Conservation (phyloP, 139 green algal genomes). For the Nannochloris sp. region DNA sequence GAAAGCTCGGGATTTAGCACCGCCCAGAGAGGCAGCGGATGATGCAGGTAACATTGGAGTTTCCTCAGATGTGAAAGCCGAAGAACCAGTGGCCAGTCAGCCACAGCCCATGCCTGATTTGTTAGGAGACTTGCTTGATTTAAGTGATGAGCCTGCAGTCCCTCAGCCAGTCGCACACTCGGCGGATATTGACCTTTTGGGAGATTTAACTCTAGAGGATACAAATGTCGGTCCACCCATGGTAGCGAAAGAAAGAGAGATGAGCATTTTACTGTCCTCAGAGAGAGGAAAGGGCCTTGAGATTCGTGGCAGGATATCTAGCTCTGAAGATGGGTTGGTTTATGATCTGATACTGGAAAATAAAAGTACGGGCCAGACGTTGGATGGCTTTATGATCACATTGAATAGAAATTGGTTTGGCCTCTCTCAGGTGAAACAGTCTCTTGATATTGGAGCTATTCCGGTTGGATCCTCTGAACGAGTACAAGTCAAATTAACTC, state of each 20-base stretch:
- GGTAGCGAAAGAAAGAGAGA: constrained; percentile 13
- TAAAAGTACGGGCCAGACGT: constrained; percentile 2
- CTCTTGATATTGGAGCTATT: constrained; percentile 28
- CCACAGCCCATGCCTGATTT: constrained; percentile 25
- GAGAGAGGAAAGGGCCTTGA: constrained; percentile 70
- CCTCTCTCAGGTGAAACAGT: constrained; percentile 54
- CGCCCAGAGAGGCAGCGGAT: constrained; percentile 1
- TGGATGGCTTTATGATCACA: constrained; percentile 91
- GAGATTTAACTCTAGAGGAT: constrained; percentile 17
- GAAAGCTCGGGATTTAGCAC: constrained; percentile 42
- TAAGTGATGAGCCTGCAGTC: constrained; percentile 27
- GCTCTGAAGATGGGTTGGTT: constrained; percentile 1
- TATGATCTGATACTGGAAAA: constrained; percentile 74
- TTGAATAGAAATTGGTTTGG: constrained; percentile 92
- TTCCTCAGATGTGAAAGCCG: background rate
- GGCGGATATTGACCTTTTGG: constrained; percentile 40
- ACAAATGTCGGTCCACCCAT: constrained; percentile 19
- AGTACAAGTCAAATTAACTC: constrained; percentile 33
- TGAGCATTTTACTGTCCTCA: constrained; percentile 30
- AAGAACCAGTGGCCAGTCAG: background rate
- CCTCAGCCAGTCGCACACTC: constrained; percentile 13
- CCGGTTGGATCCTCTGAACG: constrained; percentile 26
- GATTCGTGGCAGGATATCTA: constrained; percentile 42
- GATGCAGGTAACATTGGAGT: background rate
- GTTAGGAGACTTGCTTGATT: constrained; percentile 65